These are phyloP conservation scores for Plasmodium knowlesi DNA, from an alignment of 169 alveolate genomes.

Conservation along the genomic window DNA sequence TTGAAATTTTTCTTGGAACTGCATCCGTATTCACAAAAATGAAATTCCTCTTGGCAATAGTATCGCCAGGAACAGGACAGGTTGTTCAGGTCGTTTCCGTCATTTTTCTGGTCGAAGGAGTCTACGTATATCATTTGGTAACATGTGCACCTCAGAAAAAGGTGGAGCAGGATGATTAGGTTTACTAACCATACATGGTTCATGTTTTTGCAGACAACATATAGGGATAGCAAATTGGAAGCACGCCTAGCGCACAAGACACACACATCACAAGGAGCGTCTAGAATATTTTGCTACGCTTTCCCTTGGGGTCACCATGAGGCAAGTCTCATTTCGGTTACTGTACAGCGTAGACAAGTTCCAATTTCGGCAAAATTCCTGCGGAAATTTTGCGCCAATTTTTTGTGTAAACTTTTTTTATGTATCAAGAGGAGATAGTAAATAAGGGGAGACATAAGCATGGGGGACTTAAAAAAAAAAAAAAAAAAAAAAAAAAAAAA, in stretches of 20 bases:
- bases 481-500: background rate
- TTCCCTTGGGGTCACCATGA: background rate
- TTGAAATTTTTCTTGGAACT: constrained; percentile 31
- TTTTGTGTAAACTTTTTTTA: background rate
- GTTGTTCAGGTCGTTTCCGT: background rate
- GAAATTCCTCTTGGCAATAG: constrained; percentile 26
- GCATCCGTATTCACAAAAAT: constrained; percentile 54
- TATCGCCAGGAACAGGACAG: constrained; percentile 60
- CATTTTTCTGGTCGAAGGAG: background rate
- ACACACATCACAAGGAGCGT: background rate
- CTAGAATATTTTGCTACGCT: background rate
- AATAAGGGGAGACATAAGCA: background rate
- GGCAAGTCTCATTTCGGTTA: background rate
- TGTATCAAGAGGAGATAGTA: background rate
- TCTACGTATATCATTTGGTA: constrained; percentile 55
- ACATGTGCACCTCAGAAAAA: constrained; percentile 25
- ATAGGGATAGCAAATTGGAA: background rate
- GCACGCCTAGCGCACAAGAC: background rate
- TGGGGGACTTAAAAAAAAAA: background rate
- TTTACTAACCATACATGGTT: constrained; percentile 26
- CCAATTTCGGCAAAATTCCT: background rate
- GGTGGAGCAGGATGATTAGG: background rate
- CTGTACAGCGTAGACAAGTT: background rate
- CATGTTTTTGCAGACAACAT: constrained; percentile 23
- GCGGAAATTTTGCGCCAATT: background rate